phyloP scores from a whole-genome alignment of 176 grass and related monocot species.

The Carex scoparia region DNA sequence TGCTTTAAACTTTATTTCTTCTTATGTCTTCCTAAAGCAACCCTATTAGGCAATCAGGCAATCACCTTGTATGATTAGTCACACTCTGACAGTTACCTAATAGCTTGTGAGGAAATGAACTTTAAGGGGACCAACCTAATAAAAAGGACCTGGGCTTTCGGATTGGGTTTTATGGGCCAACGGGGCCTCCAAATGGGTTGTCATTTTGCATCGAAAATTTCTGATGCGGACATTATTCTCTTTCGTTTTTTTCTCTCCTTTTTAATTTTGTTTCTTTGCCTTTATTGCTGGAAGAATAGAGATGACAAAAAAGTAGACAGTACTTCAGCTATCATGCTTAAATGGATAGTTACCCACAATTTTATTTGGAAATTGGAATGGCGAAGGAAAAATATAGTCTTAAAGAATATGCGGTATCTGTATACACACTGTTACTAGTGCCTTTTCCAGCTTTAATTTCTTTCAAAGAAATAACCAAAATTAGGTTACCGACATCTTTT shows the following conservation, averaged over 20 bases:
- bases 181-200: not conserved
- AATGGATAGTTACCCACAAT: not conserved
- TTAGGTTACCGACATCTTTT: not conserved
- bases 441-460: not conserved
- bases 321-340: not conserved
- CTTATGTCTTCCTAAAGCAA: not conserved
- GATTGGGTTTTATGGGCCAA: conserved; percentile 13
- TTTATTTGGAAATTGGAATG: not conserved
- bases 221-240: conserved; percentile 10
- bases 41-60: not conserved
- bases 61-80: conserved; percentile 3
- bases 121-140: conserved; percentile 10
- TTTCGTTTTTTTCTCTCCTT: not conserved
- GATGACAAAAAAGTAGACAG: not conserved
- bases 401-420: not conserved
- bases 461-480: not conserved
- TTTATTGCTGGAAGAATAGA: not conserved
- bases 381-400: not conserved
- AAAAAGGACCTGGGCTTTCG: not conserved
- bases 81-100: conserved; percentile 10
- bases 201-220: conserved; percentile 6
- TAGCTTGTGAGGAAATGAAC: not conserved
- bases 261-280: not conserved
- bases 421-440: not conserved
- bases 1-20: not conserved